Conservation (phyloP, 2,329 filamentous ascomycete species). For the Exserohilum rostratum region DNA sequence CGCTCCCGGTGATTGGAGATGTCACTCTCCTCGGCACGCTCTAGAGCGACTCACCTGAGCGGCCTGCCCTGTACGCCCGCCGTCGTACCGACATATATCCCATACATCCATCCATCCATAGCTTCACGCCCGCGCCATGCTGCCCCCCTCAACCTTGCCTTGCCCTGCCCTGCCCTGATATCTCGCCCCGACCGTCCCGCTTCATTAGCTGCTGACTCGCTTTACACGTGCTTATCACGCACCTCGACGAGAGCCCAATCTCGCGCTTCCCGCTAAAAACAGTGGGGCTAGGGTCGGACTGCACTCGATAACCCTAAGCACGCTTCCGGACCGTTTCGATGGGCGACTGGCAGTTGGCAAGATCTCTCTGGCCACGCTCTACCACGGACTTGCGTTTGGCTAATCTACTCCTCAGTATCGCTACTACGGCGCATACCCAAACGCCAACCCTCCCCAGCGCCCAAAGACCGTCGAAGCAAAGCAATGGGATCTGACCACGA, state of each 20-base stretch:
- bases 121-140: conserved; percentile 15
- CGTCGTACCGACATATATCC: conserved; percentile 3
- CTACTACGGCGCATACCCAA: conserved; percentile 39
- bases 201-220: conserved; percentile 24
- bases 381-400: not conserved
- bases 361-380: conserved; percentile 13
- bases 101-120: not conserved
- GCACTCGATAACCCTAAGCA: conserved; percentile 13
- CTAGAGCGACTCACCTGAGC: conserved; percentile 34
- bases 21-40: conserved; percentile 25
- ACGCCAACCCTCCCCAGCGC: conserved; percentile 30
- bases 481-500: conserved; percentile 46
- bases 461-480: conserved; percentile 43
- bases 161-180: conserved; percentile 15
- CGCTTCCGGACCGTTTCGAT: conserved; percentile 25
- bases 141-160: conserved; percentile 10
- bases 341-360: conserved; percentile 48
- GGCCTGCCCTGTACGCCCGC: conserved; percentile 15
- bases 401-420: conserved; percentile 39
- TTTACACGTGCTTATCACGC: conserved; percentile 43
- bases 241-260: conserved; percentile 41
- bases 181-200: conserved; percentile 10
- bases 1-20: conserved; percentile 38
- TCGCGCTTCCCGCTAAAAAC: conserved; percentile 45
- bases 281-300: conserved; percentile 42